Percentiles rank a stretch among this genome's conserved stretches.
Evolutionary conservation across 108 stramenopile species (phyloP).

Genomic region (Pseudonitzschia multistriata): DNA sequence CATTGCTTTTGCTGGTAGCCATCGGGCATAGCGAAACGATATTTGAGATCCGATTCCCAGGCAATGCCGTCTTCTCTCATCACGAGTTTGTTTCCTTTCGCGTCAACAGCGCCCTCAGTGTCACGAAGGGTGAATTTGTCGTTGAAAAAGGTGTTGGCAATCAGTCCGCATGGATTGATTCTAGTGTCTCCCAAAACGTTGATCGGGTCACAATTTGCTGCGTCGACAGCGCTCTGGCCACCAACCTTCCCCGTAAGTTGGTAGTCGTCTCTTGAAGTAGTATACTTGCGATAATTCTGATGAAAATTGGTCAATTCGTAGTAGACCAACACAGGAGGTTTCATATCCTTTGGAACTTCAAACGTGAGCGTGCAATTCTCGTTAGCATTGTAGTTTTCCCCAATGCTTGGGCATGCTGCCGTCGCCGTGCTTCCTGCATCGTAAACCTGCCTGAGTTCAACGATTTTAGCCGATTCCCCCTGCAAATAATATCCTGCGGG

Average conservation of each 20-base stretch:
- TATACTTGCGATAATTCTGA: slow-evolving; percentile 95
- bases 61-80: slow-evolving; percentile 93
- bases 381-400: slow-evolving; percentile 37
- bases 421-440: slow-evolving; percentile 39
- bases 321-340: slow-evolving; percentile 90
- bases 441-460: slow-evolving; percentile 62
- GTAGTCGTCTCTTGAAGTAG: slow-evolving; percentile 46
- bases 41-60: slow-evolving; percentile 92
- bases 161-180: slow-evolving; percentile 97
- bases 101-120: slow-evolving; percentile 26
- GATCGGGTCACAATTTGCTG: slow-evolving; percentile 54
- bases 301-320: slow-evolving; percentile 97
- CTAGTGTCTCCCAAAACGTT: slow-evolving; percentile 51
- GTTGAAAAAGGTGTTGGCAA: slow-evolving; percentile 98
- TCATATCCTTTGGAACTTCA: slow-evolving; percentile 68
- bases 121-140: slow-evolving; percentile 67
- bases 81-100: slow-evolving; percentile 20
- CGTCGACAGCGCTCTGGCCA: slow-evolving; percentile 22
- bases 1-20: slow-evolving; percentile 68
- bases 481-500: slow-evolving; percentile 56
- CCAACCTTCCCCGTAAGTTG: slow-evolving; percentile 45
- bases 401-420: slow-evolving; percentile 29
- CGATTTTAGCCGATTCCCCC: slow-evolving; percentile 51
- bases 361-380: slow-evolving; percentile 38
- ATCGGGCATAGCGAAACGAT: slow-evolving; percentile 79